A percentile compares a stretch with the other conserved stretches of the same genome.
These are phyloP conservation scores for Excoecaria cochinchinensis DNA, from an alignment of 345 rosid species.

Conservation along the genomic window DNA sequence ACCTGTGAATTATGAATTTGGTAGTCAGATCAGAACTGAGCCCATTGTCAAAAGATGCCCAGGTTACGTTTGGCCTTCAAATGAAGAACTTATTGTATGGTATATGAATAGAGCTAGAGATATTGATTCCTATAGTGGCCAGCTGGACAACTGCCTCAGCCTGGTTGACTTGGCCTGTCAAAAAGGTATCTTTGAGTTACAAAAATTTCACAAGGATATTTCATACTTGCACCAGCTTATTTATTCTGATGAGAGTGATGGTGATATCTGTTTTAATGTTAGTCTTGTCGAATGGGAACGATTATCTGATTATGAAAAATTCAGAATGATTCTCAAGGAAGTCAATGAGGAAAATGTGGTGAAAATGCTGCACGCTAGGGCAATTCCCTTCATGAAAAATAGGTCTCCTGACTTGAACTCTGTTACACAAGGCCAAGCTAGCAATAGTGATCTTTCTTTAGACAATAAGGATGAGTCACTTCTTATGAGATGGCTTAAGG, in stretches of 20 bases:
- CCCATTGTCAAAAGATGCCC: slow-evolving; percentile 55
- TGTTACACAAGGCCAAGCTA: slow-evolving; percentile 21
- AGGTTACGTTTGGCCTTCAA: slow-evolving; percentile 74
- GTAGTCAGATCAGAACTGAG: slow-evolving; percentile 63
- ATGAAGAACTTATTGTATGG: slow-evolving; percentile 65
- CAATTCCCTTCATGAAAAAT: slow-evolving; percentile 76
- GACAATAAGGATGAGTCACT: slow-evolving; percentile 52
- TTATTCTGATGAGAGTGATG: slow-evolving; percentile 57
- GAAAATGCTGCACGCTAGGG: slow-evolving; percentile 53
- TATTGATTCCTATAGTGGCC: slow-evolving; percentile 84
- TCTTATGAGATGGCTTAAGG: slow-evolving; percentile 88
- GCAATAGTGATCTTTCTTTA: slow-evolving; percentile 24
- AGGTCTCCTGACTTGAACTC: slow-evolving; percentile 29
- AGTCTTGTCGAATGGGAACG: slow-evolving; percentile 80
- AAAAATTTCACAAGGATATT: slow-evolving; percentile 71
- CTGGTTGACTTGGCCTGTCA: slow-evolving; percentile 74
- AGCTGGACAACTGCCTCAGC: slow-evolving; percentile 77
- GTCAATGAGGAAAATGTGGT: slow-evolving; percentile 62
- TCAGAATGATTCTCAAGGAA: slow-evolving; percentile 70
- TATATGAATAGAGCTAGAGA: slow-evolving; percentile 84
- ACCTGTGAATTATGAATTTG: slow-evolving; percentile 50
- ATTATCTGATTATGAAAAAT: slow-evolving; percentile 78
- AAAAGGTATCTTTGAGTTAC: slow-evolving; percentile 66
- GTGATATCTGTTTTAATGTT: slow-evolving; percentile 47
- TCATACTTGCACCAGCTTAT: slow-evolving; percentile 70